Conservation (phyloP, 1,139 yeast genomes). For the Suhomyces chickasaworum region DNA sequence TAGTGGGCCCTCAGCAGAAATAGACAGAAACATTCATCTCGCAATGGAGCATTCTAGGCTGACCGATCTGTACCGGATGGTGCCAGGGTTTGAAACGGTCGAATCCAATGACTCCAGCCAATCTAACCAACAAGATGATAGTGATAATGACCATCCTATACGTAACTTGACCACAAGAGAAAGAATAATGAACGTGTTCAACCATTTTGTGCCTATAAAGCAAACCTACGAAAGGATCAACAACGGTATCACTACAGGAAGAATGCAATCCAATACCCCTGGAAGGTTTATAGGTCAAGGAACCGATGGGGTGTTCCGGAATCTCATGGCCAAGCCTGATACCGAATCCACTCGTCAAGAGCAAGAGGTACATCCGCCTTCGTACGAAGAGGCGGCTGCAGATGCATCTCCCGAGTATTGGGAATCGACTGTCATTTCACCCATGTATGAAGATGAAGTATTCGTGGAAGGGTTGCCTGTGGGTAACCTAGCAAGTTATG, state of each 20-base stretch:
- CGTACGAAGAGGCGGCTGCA: constrained; percentile 93
- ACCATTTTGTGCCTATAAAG: constrained; percentile 40
- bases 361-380: constrained; percentile 69
- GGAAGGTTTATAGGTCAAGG: constrained; percentile 56
- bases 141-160: constrained; percentile 16
- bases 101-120: not conserved
- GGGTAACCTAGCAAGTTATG: constrained; percentile 83
- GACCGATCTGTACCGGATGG: constrained; percentile 1
- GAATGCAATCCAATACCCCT: constrained; percentile 48
- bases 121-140: not conserved
- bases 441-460: constrained; percentile 83
- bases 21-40: constrained; percentile 6
- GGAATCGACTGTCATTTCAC: constrained; percentile 86
- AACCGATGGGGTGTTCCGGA: constrained; percentile 90
- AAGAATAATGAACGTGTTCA: constrained; percentile 36
- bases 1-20: constrained; percentile 3
- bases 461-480: constrained; percentile 96
- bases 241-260: constrained; percentile 47
- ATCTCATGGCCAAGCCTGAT: constrained; percentile 85
- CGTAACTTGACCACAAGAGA: constrained; percentile 29
- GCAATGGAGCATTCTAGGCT: constrained; percentile 2
- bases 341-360: constrained; percentile 42
- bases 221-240: constrained; percentile 49
- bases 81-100: not conserved
- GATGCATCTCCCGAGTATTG: constrained; percentile 97